These are phyloP conservation scores for Kazachstania taianensis DNA, from an alignment of 805 yeast species.

Conservation along the genomic window DNA sequence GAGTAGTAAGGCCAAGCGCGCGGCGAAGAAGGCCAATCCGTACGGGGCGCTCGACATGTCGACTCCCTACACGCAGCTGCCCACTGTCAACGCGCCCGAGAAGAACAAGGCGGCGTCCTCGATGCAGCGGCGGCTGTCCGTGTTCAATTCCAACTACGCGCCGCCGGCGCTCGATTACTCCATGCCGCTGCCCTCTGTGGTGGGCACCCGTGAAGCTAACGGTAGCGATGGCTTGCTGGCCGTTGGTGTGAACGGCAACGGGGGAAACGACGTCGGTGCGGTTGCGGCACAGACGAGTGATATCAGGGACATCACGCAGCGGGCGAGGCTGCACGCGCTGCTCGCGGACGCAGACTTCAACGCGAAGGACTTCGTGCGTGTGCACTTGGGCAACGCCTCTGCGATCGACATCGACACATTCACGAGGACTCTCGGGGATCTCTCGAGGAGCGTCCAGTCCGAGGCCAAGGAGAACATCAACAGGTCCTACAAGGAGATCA, in stretches of 20 bases:
- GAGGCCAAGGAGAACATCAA: conserved; percentile 52
- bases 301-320: conserved; percentile 3
- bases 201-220: background rate
- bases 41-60: conserved; percentile 6
- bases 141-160: conserved; percentile 28
- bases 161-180: conserved; percentile 25
- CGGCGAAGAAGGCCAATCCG: conserved; percentile 7
- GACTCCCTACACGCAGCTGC: conserved; percentile 15
- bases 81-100: conserved; percentile 28
- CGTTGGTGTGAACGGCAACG: background rate
- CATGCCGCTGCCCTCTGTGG: conserved; percentile 13
- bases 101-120: conserved; percentile 32
- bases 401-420: conserved; percentile 67
- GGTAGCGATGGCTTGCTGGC: conserved; percentile 10
- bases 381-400: conserved; percentile 50
- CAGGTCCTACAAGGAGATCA: conserved; percentile 52
- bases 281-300: background rate
- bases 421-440: conserved; percentile 41
- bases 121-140: conserved; percentile 37
- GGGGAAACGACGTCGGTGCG: background rate
- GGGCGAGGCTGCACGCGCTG: conserved; percentile 17
- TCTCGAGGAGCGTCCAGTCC: conserved; percentile 40
- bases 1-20: too few relatives aligned
- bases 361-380: conserved; percentile 39
- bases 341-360: conserved; percentile 36